phyloP scores from a whole-genome alignment of 805 yeast genomes.

The Lachancea nothofagi region DNA sequence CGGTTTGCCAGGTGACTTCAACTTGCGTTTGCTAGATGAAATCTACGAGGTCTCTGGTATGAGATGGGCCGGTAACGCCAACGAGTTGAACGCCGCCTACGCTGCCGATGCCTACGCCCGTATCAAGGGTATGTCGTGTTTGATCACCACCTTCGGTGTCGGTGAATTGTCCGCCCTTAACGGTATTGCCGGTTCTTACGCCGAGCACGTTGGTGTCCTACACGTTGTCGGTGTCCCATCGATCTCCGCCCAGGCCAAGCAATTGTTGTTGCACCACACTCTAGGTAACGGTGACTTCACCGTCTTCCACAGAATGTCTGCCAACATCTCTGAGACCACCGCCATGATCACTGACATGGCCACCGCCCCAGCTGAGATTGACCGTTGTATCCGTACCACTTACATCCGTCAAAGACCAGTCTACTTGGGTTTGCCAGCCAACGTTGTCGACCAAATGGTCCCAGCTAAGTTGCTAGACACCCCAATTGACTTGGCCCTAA shows the following conservation, averaged over 20 bases:
- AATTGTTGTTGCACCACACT: slow-evolving; percentile 73
- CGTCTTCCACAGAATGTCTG: slow-evolving; percentile 74
- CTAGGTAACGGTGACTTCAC: slow-evolving; percentile 79
- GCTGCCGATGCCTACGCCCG: slow-evolving; percentile 88
- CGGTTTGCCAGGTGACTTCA: slow-evolving; percentile 82
- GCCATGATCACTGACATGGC: slow-evolving; percentile 57
- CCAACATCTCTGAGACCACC: slow-evolving; percentile 61
- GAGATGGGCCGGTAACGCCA: slow-evolving; percentile 89
- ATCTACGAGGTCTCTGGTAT: slow-evolving; percentile 68
- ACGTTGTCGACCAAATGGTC: slow-evolving; percentile 62
- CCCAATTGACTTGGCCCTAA: slow-evolving; percentile 57
- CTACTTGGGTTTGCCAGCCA: slow-evolving; percentile 77
- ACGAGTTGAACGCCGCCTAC: slow-evolving; percentile 83
- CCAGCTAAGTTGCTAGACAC: slow-evolving; percentile 52
- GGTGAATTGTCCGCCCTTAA: slow-evolving; percentile 82
- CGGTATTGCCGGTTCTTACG: slow-evolving; percentile 84
- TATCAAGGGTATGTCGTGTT: slow-evolving; percentile 66
- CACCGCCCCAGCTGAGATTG: slow-evolving; percentile 66
- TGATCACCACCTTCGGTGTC: slow-evolving; percentile 85
- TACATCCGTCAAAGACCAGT: slow-evolving; percentile 73
- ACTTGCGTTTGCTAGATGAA: slow-evolving; percentile 64
- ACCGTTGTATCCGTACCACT: slow-evolving; percentile 68
- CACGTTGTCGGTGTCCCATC: slow-evolving; percentile 88
- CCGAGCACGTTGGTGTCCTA: slow-evolving; percentile 81
- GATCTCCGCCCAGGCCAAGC: slow-evolving; percentile 63